Conservation (phyloP, 169 alveolate genomes). For the Cryptosporidium xiaoi region DNA sequence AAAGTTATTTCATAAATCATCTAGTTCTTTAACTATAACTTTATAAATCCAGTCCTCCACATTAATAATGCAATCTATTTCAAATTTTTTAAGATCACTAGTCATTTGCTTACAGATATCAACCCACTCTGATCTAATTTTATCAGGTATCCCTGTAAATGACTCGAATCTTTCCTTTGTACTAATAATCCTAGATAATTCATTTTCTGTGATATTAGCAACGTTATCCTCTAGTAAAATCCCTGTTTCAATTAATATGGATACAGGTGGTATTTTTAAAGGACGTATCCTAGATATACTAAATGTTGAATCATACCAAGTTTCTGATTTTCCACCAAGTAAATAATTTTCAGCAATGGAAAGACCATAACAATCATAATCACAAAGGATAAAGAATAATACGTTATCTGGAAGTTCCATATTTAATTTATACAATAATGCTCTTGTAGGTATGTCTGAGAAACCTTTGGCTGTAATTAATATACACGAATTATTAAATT, state of each 20-base stretch:
- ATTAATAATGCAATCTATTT: constrained; percentile 48
- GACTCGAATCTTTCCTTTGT: constrained; percentile 8
- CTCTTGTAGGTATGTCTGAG: constrained; percentile 62
- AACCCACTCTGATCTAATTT: constrained; percentile 25
- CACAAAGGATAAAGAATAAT: constrained; percentile 48
- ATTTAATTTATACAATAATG: constrained; percentile 41
- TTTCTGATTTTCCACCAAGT: constrained; percentile 42
- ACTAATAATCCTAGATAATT: constrained; percentile 23
- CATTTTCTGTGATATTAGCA: constrained; percentile 1
- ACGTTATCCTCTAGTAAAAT: constrained; percentile 1
- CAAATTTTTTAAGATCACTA: constrained; percentile 16
- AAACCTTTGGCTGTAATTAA: constrained; percentile 66
- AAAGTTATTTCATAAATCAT: not conserved
- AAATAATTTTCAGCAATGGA: constrained; percentile 54
- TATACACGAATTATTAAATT: constrained; percentile 48
- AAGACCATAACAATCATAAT: constrained; percentile 53
- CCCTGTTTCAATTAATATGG: constrained; percentile 6
- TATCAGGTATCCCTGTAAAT: not conserved
- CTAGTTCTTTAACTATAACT: not conserved
- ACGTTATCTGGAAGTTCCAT: constrained; percentile 31
- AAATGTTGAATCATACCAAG: constrained; percentile 65
- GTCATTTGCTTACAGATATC: constrained; percentile 32
- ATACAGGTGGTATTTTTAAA: constrained; percentile 17
- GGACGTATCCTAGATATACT: constrained; percentile 26
- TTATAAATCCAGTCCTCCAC: constrained; percentile 40